Conservation (phyloP, 495 filamentous ascomycete genomes). For the Podospora pseudoanserina region DNA sequence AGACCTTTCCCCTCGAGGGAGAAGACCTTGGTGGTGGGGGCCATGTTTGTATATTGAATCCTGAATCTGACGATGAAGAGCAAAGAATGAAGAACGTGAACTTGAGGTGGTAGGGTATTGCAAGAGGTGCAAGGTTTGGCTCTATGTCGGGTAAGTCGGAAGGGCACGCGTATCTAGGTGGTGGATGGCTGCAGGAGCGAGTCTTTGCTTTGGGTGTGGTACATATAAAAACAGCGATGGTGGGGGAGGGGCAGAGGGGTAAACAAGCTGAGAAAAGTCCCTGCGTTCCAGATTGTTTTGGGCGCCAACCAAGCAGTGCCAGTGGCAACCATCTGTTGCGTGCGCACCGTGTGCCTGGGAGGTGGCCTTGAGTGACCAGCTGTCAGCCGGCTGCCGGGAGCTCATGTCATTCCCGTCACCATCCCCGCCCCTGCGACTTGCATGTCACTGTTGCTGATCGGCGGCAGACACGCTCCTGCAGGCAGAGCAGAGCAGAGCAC, state of each 20-base stretch:
- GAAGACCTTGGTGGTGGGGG: slow-evolving; percentile 62
- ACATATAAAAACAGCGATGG: slow-evolving; percentile 14
- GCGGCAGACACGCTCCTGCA: background rate
- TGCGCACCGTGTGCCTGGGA: background rate
- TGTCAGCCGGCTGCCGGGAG: slow-evolving; percentile 1
- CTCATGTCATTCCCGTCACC: background rate
- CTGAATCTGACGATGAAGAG: slow-evolving; percentile 2
- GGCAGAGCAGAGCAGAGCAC: background rate
- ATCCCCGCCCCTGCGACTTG: background rate
- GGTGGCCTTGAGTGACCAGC: background rate
- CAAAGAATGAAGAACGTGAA: background rate
- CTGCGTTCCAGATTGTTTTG: slow-evolving; percentile 9
- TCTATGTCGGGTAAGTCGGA: background rate
- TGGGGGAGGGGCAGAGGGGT: slow-evolving; percentile 30
- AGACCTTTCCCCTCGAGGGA: slow-evolving; percentile 86
- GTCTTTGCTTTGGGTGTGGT: slow-evolving; percentile 1
- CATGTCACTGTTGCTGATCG: background rate
- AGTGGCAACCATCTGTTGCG: slow-evolving; percentile 4
- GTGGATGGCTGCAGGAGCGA: slow-evolving; percentile 13
- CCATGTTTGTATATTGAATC: slow-evolving; percentile 37
- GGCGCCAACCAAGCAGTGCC: background rate
- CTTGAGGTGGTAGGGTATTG: background rate
- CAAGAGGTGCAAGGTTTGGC: background rate
- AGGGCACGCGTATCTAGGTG: background rate
- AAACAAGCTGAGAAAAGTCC: slow-evolving; percentile 16